Evolutionary conservation across 2,329 filamentous ascomycete species (phyloP).

Genomic region (Diplodia mutila): DNA sequence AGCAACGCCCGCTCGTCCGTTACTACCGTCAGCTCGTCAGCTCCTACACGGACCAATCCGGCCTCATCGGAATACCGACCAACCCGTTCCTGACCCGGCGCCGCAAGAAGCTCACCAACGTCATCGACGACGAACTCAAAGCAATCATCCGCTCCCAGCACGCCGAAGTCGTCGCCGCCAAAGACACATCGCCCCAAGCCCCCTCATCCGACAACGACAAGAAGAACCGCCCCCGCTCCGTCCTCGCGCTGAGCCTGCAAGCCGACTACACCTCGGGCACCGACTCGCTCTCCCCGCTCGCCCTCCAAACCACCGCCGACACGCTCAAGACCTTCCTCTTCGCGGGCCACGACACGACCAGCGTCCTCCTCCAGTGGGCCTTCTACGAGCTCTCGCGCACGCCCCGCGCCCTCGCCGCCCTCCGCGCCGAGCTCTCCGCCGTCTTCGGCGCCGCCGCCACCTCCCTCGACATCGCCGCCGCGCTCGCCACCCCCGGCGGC

Average conservation of each 20-base stretch:
- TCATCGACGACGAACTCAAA: constrained; percentile 29
- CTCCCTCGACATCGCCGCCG: neutral
- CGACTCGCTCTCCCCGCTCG: constrained; percentile 22
- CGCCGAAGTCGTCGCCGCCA: constrained; percentile 22
- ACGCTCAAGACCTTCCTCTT: constrained; percentile 39
- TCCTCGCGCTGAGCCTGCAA: constrained; percentile 10
- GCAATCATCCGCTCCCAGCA: constrained; percentile 29
- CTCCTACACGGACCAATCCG: constrained; percentile 11
- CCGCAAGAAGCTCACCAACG: constrained; percentile 25
- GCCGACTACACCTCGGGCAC: neutral
- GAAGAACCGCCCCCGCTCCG: constrained; percentile 10
- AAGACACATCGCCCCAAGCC: neutral
- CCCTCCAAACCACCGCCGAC: constrained; percentile 27
- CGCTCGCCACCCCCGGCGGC: neutral
- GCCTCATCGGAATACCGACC: neutral
- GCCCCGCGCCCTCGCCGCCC: constrained; percentile 20
- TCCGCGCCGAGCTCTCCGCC: constrained; percentile 37
- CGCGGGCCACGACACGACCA: constrained; percentile 42
- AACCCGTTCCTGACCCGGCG: constrained; percentile 5
- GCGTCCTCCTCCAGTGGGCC: constrained; percentile 30
- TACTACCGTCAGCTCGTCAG: constrained; percentile 26
- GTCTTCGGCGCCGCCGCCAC: constrained; percentile 34
- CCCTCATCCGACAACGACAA: neutral
- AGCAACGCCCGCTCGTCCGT: constrained; percentile 16
- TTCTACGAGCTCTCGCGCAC: constrained; percentile 29